Percentiles rank a stretch among this genome's conserved stretches.
Evolutionary conservation across 345 rosid species (phyloP).

Genomic region (Eucalyptus albens): DNA sequence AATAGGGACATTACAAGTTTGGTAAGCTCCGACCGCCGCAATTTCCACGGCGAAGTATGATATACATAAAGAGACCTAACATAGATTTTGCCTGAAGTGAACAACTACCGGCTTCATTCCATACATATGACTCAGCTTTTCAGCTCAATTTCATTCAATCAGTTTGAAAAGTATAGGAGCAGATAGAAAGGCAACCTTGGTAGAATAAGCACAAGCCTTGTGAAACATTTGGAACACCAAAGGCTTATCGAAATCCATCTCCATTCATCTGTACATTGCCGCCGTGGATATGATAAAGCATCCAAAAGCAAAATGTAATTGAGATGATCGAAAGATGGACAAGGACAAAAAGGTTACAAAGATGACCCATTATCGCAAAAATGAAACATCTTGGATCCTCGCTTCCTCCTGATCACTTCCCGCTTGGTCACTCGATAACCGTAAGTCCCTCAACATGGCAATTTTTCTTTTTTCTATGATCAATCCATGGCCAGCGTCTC

Average conservation of each 20-base stretch:
- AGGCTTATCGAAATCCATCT: not conserved
- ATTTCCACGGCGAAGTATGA: not conserved
- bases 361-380: not conserved
- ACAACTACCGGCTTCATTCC: not conserved
- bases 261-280: not conserved
- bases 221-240: not conserved
- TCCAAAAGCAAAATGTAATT: not conserved
- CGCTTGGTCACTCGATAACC: not conserved
- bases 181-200: not conserved
- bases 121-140: not conserved
- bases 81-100: not conserved
- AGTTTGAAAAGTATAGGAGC: not conserved
- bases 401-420: not conserved
- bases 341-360: not conserved
- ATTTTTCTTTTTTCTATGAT: not conserved
- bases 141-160: not conserved
- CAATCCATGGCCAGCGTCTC: not conserved
- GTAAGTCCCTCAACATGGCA: not conserved
- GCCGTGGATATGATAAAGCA: not conserved
- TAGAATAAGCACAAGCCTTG: not conserved
- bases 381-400: not conserved
- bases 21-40: not conserved
- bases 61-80: not conserved
- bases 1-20: not conserved
- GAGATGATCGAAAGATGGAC: not conserved